phyloP scores from a whole-genome alignment of 2,329 filamentous ascomycete species.

The Alternaria conjuncta region DNA sequence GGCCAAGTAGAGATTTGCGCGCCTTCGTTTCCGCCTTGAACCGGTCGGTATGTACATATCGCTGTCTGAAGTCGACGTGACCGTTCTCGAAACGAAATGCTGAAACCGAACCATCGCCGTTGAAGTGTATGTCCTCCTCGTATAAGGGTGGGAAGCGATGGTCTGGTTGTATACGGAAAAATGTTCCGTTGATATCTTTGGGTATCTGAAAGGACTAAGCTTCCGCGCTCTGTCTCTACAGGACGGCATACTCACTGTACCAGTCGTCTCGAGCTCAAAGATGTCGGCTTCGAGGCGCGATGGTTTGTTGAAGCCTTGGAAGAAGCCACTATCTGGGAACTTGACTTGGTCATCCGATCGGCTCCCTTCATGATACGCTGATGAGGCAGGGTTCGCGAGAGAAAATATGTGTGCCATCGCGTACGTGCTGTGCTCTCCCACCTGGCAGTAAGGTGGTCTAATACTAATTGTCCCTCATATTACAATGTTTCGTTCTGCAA shows the following conservation, averaged over 20 bases:
- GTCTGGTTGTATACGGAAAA: slow-evolving; percentile 54
- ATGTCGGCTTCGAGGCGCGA: slow-evolving; percentile 51
- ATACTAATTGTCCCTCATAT: not conserved
- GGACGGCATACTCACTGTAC: slow-evolving; percentile 23
- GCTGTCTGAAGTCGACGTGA: slow-evolving; percentile 52
- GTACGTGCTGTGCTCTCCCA: not conserved
- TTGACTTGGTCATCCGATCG: slow-evolving; percentile 37
- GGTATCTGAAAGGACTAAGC: slow-evolving; percentile 38
- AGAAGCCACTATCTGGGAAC: slow-evolving; percentile 43
- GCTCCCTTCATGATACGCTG: slow-evolving; percentile 35
- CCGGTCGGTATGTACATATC: slow-evolving; percentile 53
- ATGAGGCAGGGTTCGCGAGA: slow-evolving; percentile 30
- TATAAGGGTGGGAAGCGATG: slow-evolving; percentile 62
- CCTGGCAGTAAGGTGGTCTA: not conserved
- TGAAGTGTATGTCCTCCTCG: slow-evolving; percentile 61
- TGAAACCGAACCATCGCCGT: slow-evolving; percentile 54
- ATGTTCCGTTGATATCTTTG: slow-evolving; percentile 53
- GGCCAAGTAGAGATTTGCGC: slow-evolving; percentile 57
- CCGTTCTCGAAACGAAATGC: slow-evolving; percentile 53
- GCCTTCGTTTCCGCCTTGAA: slow-evolving; percentile 50
- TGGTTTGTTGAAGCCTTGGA: slow-evolving; percentile 51
- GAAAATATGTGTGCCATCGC: slow-evolving; percentile 47
- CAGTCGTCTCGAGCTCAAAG: slow-evolving; percentile 49
- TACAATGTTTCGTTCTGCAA: not conserved
- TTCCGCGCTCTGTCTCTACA: not conserved